Evolutionary conservation across 2,329 filamentous ascomycete genomes (phyloP), one percentile per base, ranked within the genome.

Genomic region (Shiraia bambusicola): DNA sequence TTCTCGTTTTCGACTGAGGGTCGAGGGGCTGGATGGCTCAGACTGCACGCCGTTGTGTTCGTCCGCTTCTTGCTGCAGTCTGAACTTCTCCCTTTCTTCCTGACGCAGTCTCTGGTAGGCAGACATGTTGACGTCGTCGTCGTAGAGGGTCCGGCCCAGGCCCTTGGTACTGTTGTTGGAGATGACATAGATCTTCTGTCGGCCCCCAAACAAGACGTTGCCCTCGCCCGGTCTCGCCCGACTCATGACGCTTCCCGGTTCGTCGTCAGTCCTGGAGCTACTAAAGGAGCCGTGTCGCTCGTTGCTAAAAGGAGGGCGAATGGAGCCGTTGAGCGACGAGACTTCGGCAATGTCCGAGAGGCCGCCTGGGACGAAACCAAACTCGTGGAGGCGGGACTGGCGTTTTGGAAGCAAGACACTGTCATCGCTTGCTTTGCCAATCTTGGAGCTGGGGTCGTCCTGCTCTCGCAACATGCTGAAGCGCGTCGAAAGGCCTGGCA

Each of bases 381-480:
- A 88, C 44, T 94, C 83, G 63, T 82, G 77, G 52, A 94, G 71
- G 43, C 86, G 81, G 1, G 91, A 95, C 50, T 87, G 84, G 39
- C 89, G 81, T 59, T 88, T 91, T 3, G 87, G 87, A 50, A 83
- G 87, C 14, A 97, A 72, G 3, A 97, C 91, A 54, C 91, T 96
- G 69, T 96, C 92, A 63, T 97, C 92, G 68, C 87, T 93, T 12
- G 92, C 92, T 69, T 97, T 96, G 43, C 92, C 92, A 24, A 96
- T 79, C 66, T 90, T 87, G 2, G 89, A 92, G 49, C 76, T 85
- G 1, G 92, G 92, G 59, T 96, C 90, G 65, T 96, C 91, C 66
- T 96, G 92, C 69, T 96, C 92, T 59, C 89, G 79, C 24, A 97
- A 75, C 92, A 97, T 97, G 56, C 92, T 97, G 68, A 98, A 98